These are phyloP conservation scores for Clavispora asparagi DNA, from an alignment of 805 yeast species.

Conservation along the genomic window DNA sequence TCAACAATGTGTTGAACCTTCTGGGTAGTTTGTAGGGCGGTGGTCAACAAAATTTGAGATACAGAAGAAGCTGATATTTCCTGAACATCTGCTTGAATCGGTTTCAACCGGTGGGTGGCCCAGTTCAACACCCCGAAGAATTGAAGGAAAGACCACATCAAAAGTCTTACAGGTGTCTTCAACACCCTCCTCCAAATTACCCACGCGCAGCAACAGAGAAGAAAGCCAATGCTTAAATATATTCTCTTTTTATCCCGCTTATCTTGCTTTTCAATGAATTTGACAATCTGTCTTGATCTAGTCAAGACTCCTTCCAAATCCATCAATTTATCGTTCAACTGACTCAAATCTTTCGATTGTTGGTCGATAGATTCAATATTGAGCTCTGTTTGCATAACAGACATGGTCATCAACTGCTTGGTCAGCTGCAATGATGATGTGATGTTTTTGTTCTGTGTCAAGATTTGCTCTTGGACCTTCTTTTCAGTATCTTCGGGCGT, in stretches of 20 bases:
- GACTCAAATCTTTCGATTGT: constrained; percentile 38
- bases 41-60: background rate
- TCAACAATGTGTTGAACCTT: background rate
- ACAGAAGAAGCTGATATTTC: background rate
- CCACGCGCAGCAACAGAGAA: constrained; percentile 42
- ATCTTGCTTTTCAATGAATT: constrained; percentile 49
- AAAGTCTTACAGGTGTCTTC: constrained; percentile 37
- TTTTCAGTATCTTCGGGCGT: constrained; percentile 10
- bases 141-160: constrained; percentile 44
- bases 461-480: constrained; percentile 35
- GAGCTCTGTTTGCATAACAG: constrained; percentile 47
- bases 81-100: background rate
- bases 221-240: constrained; percentile 43
- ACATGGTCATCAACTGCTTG: constrained; percentile 43
- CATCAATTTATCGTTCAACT: constrained; percentile 37
- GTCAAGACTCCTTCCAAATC: constrained; percentile 37
- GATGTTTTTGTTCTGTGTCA: constrained; percentile 42
- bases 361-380: constrained; percentile 44
- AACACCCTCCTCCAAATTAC: constrained; percentile 47
- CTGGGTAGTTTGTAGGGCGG: background rate
- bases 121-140: constrained; percentile 19
- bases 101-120: constrained; percentile 1
- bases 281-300: constrained; percentile 42
- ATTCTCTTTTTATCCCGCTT: constrained; percentile 44
- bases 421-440: constrained; percentile 45